These are phyloP conservation scores for Jacaranda mimosifolia DNA, from an alignment of 257 asterid species.

Conservation along the genomic window DNA sequence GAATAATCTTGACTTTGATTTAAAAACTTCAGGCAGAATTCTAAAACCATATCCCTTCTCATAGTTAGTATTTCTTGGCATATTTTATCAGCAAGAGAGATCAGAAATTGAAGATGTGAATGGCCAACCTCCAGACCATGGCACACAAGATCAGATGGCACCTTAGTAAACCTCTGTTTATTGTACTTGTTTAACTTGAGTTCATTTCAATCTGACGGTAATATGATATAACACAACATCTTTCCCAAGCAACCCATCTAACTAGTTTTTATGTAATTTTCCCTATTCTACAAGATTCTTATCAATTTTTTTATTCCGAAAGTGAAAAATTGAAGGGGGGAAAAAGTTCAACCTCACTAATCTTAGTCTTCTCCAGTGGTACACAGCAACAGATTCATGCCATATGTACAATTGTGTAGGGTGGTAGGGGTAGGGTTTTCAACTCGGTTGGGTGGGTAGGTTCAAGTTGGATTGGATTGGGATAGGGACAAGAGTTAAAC, in stretches of 20 bases:
- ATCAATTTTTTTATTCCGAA: not conserved
- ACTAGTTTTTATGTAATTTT: not conserved
- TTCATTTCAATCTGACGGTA: not conserved
- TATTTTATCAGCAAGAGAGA: not conserved
- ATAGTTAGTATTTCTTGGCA: not conserved
- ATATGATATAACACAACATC: not conserved
- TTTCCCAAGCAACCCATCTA: constrained; percentile 5
- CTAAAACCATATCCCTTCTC: not conserved
- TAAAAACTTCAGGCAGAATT: not conserved
- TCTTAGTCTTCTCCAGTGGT: constrained; percentile 9
- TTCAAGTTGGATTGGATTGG: too few species aligned
- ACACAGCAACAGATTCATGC: not conserved
- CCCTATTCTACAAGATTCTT: not conserved
- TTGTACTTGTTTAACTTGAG: not conserved
- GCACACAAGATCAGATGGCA: not conserved
- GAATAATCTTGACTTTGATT: constrained; percentile 1
- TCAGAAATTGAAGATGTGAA: not conserved
- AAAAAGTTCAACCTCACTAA: not conserved
- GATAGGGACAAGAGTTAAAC: too few species aligned
- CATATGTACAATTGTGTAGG: too few species aligned
- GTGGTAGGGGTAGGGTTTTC: not conserved
- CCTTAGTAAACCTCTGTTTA: not conserved
- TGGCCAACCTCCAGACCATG: not conserved
- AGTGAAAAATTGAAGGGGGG: too few species aligned
- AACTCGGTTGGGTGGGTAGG: too few species aligned